A percentile compares a stretch with the other conserved stretches of the same genome.
phyloP scores from a whole-genome alignment of 495 filamentous ascomycete genomes.

The Chaetomium fimeti region DNA sequence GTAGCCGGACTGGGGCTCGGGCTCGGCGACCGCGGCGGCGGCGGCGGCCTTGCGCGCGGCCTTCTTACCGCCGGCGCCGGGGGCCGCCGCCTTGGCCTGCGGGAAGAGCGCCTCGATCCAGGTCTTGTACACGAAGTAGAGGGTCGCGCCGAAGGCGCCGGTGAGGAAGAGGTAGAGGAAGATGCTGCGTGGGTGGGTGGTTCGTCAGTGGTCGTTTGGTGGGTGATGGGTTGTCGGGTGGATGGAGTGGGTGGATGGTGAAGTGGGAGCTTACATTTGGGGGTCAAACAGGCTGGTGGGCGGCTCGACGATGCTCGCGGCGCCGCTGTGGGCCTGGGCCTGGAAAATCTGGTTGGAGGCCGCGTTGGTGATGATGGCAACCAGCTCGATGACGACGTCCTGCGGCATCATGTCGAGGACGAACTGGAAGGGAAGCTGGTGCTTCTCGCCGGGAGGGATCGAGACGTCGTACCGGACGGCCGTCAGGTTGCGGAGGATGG shows the following conservation, averaged over 20 bases:
- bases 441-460: constrained; percentile 74
- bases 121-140: constrained; percentile 97
- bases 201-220: constrained; percentile 60
- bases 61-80: constrained; percentile 60
- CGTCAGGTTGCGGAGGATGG: constrained; percentile 80
- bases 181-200: constrained; percentile 56
- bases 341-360: constrained; percentile 65
- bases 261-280: constrained; percentile 69
- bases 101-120: constrained; percentile 97
- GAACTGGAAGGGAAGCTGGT: constrained; percentile 77
- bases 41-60: constrained; percentile 12
- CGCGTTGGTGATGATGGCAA: constrained; percentile 65
- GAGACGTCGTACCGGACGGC: constrained; percentile 67
- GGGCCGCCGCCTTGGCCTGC: constrained; percentile 55
- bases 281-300: constrained; percentile 93
- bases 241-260: constrained; percentile 5
- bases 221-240: constrained; percentile 24
- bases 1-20: constrained; percentile 63
- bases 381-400: constrained; percentile 74
- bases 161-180: constrained; percentile 96
- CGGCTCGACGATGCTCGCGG: constrained; percentile 85
- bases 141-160: constrained; percentile 69
- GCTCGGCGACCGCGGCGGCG: constrained; percentile 24
- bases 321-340: constrained; percentile 78
- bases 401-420: constrained; percentile 90